A percentile compares a stretch with the other conserved stretches of the same genome.
Conservation (phyloP, 176 grass and related monocot genomes). For the Zoysia japonica region DNA sequence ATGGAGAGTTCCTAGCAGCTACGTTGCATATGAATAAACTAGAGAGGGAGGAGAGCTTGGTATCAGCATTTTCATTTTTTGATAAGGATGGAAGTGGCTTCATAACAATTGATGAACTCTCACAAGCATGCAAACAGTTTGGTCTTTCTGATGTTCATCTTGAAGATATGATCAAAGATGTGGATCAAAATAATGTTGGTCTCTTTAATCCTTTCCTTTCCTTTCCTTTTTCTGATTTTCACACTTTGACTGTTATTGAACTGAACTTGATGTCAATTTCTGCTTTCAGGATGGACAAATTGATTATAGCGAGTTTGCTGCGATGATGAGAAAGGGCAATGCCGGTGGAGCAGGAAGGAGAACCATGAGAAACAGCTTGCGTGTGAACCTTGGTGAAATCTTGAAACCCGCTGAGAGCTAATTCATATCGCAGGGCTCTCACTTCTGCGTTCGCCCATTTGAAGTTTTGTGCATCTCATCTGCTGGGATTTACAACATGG, state of each 20-base stretch:
- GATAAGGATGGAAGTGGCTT: slow-evolving; percentile 93
- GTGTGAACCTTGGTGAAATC: slow-evolving; percentile 57
- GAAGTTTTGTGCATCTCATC: slow-evolving; percentile 16
- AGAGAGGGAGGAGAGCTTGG: slow-evolving; percentile 84
- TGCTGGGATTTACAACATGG: slow-evolving; percentile 2
- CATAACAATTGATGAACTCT: slow-evolving; percentile 85
- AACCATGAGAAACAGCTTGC: slow-evolving; percentile 73
- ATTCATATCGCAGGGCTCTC: slow-evolving; percentile 9
- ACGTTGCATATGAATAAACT: slow-evolving; percentile 96
- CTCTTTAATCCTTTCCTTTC: slow-evolving; percentile 22
- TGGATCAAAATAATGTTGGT: slow-evolving; percentile 87
- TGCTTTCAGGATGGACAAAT: slow-evolving; percentile 89
- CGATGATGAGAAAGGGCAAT: slow-evolving; percentile 97
- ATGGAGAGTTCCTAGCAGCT: slow-evolving; percentile 91
- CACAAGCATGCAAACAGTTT: slow-evolving; percentile 77
- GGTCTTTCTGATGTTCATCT: slow-evolving; percentile 83
- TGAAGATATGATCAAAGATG: slow-evolving; percentile 94
- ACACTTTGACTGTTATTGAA: neutral
- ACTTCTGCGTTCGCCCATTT: neutral
- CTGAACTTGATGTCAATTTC: slow-evolving; percentile 25
- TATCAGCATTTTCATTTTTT: slow-evolving; percentile 78
- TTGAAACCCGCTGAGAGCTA: slow-evolving; percentile 43
- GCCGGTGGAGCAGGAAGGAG: slow-evolving; percentile 65
- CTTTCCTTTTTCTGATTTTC: neutral
- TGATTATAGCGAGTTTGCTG: slow-evolving; percentile 83